These are phyloP conservation scores for Flaveria robusta DNA, from an alignment of 129 eudicot genomes.

Conservation along the genomic window DNA sequence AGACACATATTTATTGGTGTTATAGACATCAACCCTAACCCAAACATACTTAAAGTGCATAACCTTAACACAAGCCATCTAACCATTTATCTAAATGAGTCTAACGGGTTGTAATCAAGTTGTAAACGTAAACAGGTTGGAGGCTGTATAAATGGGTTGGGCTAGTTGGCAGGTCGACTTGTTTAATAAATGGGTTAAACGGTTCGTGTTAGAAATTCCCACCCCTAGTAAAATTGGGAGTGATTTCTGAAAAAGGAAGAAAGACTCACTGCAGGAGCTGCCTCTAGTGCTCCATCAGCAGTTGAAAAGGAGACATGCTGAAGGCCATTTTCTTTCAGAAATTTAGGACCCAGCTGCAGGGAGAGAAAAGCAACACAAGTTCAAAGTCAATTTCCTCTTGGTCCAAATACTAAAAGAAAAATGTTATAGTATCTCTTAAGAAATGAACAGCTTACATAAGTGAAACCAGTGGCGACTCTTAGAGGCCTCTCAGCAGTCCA, in stretches of 20 bases:
- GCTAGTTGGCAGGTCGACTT: not conserved
- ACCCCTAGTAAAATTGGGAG: constrained; percentile 4
- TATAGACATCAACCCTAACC: not conserved
- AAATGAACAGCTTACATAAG: constrained; percentile 62
- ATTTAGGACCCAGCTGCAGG: constrained; percentile 80
- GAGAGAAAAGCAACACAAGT: constrained; percentile 16
- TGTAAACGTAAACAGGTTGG: no score
- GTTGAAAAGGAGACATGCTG: constrained; percentile 82
- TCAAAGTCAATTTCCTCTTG: constrained; percentile 11
- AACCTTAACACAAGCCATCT: not conserved
- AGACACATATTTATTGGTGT: not conserved
- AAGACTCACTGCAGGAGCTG: constrained; percentile 94
- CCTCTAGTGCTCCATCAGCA: constrained; percentile 98
- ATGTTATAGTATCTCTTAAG: constrained; percentile 32
- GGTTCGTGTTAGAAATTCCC: not conserved
- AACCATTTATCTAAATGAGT: not conserved
- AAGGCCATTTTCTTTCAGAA: constrained; percentile 84
- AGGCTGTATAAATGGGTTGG: no score
- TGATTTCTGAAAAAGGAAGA: not conserved
- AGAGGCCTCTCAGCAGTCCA: constrained; percentile 95
- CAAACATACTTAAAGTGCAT: not conserved
- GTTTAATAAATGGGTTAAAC: not conserved
- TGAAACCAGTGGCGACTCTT: constrained; percentile 94
- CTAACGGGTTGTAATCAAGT: no score
- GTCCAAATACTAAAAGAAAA: not conserved